phyloP scores from a whole-genome alignment of 163 green algal species.

The Chlorella variabilis region DNA sequence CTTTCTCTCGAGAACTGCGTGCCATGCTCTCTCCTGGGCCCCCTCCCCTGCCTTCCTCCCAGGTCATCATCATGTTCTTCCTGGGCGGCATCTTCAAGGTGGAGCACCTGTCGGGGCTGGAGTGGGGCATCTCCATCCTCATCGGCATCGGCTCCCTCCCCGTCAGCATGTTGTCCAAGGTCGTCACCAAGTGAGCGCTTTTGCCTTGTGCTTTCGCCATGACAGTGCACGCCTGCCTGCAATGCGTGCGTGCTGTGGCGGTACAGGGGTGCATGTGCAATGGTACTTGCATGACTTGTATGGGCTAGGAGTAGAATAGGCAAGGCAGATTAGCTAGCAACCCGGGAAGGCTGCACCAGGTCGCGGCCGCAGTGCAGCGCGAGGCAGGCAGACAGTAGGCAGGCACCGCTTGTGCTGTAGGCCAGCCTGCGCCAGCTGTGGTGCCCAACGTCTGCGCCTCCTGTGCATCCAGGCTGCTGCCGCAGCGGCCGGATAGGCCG shows the following conservation, averaged over 20 bases:
- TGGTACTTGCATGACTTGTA: no score
- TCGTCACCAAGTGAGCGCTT: slow-evolving; percentile 44
- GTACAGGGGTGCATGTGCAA: no score
- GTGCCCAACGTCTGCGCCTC: not conserved
- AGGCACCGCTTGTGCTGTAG: not conserved
- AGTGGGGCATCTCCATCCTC: slow-evolving; percentile 61
- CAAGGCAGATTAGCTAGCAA: no score
- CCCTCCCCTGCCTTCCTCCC: not conserved
- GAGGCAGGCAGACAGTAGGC: not conserved
- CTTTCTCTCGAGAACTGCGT: not conserved
- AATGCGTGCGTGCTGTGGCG: no score
- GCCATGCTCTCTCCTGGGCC: not conserved
- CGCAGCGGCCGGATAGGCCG: not conserved
- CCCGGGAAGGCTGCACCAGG: no score
- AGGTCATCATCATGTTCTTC: slow-evolving; percentile 71
- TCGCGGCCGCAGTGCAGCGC: no score
- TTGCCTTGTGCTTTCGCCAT: no score
- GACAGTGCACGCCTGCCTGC: no score
- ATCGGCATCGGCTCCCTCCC: slow-evolving; percentile 50
- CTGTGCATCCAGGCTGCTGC: slow-evolving; percentile 5
- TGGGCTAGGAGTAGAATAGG: no score
- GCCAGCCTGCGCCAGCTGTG: not conserved
- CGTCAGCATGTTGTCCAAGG: slow-evolving; percentile 52
- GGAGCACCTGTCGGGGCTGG: slow-evolving; percentile 42
- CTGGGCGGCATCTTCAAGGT: slow-evolving; percentile 63